These are phyloP conservation scores for Eremochloa ophiuroides DNA, from an alignment of 176 grass and related monocot species.

Conservation along the genomic window DNA sequence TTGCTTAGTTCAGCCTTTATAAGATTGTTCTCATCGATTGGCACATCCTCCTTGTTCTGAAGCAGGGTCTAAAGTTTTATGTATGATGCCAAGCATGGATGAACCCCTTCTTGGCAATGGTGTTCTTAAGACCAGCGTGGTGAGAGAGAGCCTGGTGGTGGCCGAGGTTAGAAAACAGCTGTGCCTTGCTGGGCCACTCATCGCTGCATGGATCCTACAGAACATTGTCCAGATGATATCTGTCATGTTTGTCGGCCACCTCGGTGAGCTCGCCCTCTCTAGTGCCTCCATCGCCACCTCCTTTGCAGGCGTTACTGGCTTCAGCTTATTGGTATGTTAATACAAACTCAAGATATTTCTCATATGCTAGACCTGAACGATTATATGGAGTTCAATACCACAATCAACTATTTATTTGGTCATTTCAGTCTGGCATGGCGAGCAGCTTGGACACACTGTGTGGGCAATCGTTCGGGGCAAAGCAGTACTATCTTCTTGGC, in stretches of 20 bases:
- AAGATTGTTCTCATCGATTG: not conserved
- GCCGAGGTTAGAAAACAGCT: slow-evolving; percentile 40
- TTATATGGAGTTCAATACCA: not conserved
- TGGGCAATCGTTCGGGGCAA: slow-evolving; percentile 74
- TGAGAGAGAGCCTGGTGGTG: slow-evolving; percentile 6
- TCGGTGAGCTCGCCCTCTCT: slow-evolving; percentile 43
- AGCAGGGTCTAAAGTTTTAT: not conserved
- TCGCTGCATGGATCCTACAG: slow-evolving; percentile 39
- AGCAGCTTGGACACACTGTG: slow-evolving; percentile 59
- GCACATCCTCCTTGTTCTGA: not conserved
- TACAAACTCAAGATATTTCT: not conserved
- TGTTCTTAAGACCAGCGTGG: slow-evolving; percentile 6
- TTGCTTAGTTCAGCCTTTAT: not conserved
- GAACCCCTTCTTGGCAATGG: slow-evolving; percentile 28
- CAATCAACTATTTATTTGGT: not conserved
- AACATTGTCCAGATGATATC: slow-evolving; percentile 51
- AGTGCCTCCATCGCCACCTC: slow-evolving; percentile 55
- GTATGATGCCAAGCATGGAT: slow-evolving; percentile 19
- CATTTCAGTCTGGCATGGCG: slow-evolving; percentile 39
- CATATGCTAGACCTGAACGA: not conserved
- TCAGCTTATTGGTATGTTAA: slow-evolving; percentile 41
- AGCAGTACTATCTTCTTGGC: slow-evolving; percentile 54
- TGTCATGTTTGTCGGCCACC: slow-evolving; percentile 50
- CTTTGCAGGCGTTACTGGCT: slow-evolving; percentile 44
- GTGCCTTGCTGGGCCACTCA: slow-evolving; percentile 42